phyloP scores from a whole-genome alignment of 1,284 basidiomycete genomes.

The Macrocystidia cucumis region DNA sequence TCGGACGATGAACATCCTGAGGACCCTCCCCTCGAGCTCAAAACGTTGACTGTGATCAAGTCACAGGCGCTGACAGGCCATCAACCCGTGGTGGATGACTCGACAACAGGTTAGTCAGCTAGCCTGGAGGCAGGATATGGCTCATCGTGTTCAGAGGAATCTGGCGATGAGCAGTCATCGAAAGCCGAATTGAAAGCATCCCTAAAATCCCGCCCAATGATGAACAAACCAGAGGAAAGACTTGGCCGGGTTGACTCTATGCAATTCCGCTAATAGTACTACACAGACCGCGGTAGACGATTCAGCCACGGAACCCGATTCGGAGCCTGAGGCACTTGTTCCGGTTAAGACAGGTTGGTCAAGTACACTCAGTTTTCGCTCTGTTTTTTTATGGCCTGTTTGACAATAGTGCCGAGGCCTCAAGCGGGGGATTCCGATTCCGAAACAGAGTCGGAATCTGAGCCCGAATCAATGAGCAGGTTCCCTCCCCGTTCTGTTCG shows the following conservation, averaged over 20 bases:
- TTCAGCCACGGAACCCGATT: conserved; percentile 38
- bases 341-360: conserved; percentile 1
- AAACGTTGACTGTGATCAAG: conserved; percentile 14
- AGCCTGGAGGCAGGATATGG: conserved; percentile 9
- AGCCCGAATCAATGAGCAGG: conserved; percentile 28
- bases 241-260: no score
- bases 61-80: background rate
- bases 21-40: conserved; percentile 17
- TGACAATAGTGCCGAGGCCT: background rate
- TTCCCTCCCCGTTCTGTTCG: no score
- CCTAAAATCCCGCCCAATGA: conserved; percentile 6
- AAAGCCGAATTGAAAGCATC: background rate
- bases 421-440: conserved; percentile 13
- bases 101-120: conserved; percentile 17
- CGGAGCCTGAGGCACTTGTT: conserved; percentile 17
- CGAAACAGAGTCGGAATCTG: conserved; percentile 27
- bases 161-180: conserved; percentile 4
- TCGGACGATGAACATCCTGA: conserved; percentile 17
- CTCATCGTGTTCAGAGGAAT: no score
- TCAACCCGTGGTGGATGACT: conserved; percentile 14
- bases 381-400: background rate
- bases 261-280: no score
- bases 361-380: background rate
- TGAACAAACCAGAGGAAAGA: no score
- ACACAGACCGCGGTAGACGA: no score